These are phyloP conservation scores for Hypholoma sublateritium DNA, from an alignment of 768 basidiomycete genomes.

Conservation along the genomic window DNA sequence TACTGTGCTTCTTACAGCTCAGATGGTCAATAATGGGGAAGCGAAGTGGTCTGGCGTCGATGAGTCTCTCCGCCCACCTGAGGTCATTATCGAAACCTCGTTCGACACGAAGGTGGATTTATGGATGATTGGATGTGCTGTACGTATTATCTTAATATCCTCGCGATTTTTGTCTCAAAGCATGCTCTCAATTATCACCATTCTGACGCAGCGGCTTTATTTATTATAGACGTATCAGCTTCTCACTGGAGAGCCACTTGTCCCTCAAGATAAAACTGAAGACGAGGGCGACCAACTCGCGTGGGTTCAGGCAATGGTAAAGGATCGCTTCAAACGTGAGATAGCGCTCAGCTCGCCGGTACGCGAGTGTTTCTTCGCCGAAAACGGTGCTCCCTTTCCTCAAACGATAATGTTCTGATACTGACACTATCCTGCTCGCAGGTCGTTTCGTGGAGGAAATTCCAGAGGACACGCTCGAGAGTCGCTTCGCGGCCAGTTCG, in stretches of 20 bases:
- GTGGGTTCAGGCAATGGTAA: conserved; percentile 12
- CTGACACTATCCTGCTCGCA: not conserved
- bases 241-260: conserved; percentile 10
- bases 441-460: conserved; percentile 8
- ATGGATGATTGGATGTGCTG: conserved; percentile 19
- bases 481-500: not conserved
- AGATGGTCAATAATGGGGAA: not conserved
- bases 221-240: conserved; percentile 5
- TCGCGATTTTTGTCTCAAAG: not conserved
- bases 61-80: conserved; percentile 9
- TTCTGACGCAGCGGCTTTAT: not conserved
- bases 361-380: conserved; percentile 3
- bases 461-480: conserved; percentile 9
- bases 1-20: not conserved
- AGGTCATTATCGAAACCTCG: conserved; percentile 10
- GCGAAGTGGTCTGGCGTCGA: conserved; percentile 5
- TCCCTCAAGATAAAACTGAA: conserved; percentile 4
- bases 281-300: conserved; percentile 7
- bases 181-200: too few relatives aligned
- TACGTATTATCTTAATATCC: conserved; percentile 1
- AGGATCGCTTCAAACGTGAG: conserved; percentile 1
- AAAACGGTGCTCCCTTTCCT: conserved; percentile 1
- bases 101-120: conserved; percentile 10
- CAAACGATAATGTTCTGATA: not conserved
- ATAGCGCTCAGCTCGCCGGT: not conserved